Evolutionary conservation across 2,329 filamentous ascomycete species (phyloP), one percentile per base, ranked within the genome.

Genomic region (Paraphoma sp.): DNA sequence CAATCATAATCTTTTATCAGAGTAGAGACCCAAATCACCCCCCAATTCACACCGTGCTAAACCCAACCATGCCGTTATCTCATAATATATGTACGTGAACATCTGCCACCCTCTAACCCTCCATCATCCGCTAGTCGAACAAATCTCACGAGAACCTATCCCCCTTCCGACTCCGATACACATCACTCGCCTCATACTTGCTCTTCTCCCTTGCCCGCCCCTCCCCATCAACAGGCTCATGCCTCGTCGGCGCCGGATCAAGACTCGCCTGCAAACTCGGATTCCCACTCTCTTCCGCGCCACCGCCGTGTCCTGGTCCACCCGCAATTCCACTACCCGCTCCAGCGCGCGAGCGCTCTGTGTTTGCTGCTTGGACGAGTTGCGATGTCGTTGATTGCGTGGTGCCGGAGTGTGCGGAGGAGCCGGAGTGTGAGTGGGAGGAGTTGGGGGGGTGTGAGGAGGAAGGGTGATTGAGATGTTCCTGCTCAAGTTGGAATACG

Each of bases 241-340:
- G 93, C 63, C 88, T 83, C 51, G 92, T 96, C 9, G 93, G 89
- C 11, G 93, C 93, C n/a, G 92, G 92, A 78, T 97, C 93, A 61
- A 81, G 81, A 70, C 84, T 87, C 31, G 88, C 87, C 78, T 95
- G 90, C 69, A 87, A 83, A 74, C 89, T 91, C 18, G 91, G 90
- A 68, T 85, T 89, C 50, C 58, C 51, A 43, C 53, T 65, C 63
- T 42, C 51, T 30, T 50, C 53, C 11, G 44, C 46, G 12, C 53
- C 48, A 51, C 59, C 63, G 30, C 57, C 51, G 29, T 45, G 50
- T 18, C 66, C 56, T 48, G 53, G 52, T 11, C 62, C 33, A 28
- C 50, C 40, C 33, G 57, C 63, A 40, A 51, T 56, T 1, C 55
- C 55, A 42, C 48, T 55, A 43, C 57, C 17, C 49, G 45, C 45